phyloP scores from a whole-genome alignment of 176 grass and related monocot species.

The Oryza longistaminata region DNA sequence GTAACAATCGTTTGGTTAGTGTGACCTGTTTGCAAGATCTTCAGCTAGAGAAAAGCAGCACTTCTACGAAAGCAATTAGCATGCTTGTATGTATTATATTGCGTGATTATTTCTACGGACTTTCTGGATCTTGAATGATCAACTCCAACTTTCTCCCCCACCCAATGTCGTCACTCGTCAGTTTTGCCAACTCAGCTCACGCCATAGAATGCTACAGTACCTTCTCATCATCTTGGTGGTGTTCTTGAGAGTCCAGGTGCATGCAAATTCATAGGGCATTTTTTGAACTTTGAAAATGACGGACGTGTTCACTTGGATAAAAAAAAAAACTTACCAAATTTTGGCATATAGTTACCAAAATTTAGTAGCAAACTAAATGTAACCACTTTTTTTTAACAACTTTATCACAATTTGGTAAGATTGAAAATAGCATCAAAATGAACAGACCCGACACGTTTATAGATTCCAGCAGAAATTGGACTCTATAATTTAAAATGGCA shows the following conservation, averaged over 20 bases:
- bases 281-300: background rate
- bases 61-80: background rate
- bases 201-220: background rate
- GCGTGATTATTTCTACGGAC: background rate
- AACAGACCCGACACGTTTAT: background rate
- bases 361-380: too few relatives aligned
- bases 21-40: background rate
- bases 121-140: background rate
- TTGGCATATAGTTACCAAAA: too few relatives aligned
- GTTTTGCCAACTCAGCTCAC: background rate
- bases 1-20: too few relatives aligned
- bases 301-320: too few relatives aligned
- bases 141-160: too few relatives aligned
- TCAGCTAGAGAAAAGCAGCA: background rate
- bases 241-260: background rate
- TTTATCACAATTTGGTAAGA: too few relatives aligned
- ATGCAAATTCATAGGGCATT: background rate
- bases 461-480: background rate
- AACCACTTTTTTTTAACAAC: too few relatives aligned
- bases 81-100: background rate
- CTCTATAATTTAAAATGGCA: background rate
- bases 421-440: too few relatives aligned
- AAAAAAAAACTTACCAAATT: too few relatives aligned
- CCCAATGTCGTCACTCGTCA: background rate
- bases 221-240: background rate